phyloP scores from a whole-genome alignment of 768 basidiomycete genomes.

The Mycena epipterygia region DNA sequence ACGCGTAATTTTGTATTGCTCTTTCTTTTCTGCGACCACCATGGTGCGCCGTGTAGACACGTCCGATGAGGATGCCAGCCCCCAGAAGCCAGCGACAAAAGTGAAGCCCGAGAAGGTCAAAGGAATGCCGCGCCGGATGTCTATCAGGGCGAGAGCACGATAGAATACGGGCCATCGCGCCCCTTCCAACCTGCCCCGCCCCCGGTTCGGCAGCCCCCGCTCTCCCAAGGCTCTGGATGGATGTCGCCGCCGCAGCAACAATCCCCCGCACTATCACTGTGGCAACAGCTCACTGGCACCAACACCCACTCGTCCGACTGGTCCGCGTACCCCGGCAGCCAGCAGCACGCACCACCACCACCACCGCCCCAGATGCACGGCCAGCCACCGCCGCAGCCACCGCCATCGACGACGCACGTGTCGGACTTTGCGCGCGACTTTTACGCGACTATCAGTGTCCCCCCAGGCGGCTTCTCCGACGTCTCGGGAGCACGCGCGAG shows the following conservation, averaged over 20 bases:
- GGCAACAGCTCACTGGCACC: conserved; percentile 31
- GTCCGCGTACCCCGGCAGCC: conserved; percentile 39
- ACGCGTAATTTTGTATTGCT: too few species aligned
- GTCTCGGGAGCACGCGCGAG: conserved; percentile 12
- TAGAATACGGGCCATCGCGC: conserved; percentile 73
- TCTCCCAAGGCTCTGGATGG: conserved; percentile 1
- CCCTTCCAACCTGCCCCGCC: conserved; percentile 64
- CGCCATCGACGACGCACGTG: conserved; percentile 30
- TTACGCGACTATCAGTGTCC: conserved; percentile 58
- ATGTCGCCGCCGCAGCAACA: background rate
- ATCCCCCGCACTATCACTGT: conserved; percentile 28
- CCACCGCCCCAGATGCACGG: conserved; percentile 26
- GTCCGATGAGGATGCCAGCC: too few species aligned
- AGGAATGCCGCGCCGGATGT: conserved; percentile 65
- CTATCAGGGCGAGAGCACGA: conserved; percentile 68
- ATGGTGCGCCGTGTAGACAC: too few species aligned
- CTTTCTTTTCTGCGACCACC: too few species aligned
- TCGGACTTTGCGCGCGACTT: conserved; percentile 77
- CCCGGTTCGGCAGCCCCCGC: too few species aligned
- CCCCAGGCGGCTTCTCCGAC: conserved; percentile 16
- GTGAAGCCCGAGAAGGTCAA: too few species aligned
- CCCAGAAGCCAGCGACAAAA: too few species aligned
- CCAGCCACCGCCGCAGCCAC: conserved; percentile 11
- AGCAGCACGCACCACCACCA: too few species aligned
- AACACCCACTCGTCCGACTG: background rate